phyloP scores from a whole-genome alignment of 2,329 filamentous ascomycete genomes.

The Aureobasidium lini region DNA sequence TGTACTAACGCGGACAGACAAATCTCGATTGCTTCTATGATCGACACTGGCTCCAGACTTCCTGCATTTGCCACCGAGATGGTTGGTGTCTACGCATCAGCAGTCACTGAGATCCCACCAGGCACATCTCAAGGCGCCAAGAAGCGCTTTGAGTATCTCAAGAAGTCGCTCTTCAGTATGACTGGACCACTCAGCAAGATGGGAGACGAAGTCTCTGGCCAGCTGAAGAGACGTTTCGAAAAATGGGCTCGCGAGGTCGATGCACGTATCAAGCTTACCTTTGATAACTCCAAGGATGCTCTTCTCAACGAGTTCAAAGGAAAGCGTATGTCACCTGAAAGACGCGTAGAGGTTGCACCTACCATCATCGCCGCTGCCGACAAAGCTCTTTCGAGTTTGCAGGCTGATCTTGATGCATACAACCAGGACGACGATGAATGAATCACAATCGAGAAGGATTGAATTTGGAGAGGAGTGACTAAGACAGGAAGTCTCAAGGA shows the following conservation, averaged over 20 bases:
- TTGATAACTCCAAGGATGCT: neutral
- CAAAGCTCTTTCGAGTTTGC: neutral
- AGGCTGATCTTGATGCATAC: neutral
- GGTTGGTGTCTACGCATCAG: neutral
- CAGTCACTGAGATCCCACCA: neutral
- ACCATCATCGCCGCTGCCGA: neutral
- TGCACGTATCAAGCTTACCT: neutral
- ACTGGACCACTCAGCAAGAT: neutral
- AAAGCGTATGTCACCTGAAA: neutral
- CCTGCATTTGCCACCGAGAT: neutral
- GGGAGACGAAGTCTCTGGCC: neutral
- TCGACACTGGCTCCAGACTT: neutral
- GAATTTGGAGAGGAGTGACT: too few species aligned
- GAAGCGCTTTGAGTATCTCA: neutral
- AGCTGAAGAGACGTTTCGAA: neutral
- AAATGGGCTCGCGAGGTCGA: neutral
- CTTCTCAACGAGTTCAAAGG: neutral
- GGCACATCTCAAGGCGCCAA: neutral
- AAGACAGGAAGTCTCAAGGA: neutral
- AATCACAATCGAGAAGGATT: neutral
- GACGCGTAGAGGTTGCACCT: neutral
- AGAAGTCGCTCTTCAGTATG: neutral
- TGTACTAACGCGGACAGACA: neutral
- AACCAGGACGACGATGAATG: too few species aligned
- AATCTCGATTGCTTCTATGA: neutral